Base-by-base conservation (phyloP, 331 rosid genomes). In the Saraca asoca region DNA sequence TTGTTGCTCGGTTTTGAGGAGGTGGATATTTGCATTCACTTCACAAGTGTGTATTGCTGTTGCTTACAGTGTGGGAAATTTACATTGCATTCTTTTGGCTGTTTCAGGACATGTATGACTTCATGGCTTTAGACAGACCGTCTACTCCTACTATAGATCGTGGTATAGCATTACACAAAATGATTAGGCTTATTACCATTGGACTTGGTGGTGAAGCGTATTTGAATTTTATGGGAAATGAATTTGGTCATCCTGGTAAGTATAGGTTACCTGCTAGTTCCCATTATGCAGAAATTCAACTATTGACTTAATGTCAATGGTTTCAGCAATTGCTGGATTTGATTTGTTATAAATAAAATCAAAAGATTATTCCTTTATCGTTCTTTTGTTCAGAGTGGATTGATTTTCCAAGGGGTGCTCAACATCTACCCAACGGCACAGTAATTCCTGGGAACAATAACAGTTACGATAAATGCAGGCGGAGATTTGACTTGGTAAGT, bases 181-280 rank as follows among this genome's bases (percentile, higher is more conserved):
- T 94, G 95, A 94, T 94, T 70, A 86, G 99, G 96, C 97, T 94
- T 72, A 69, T 94, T 72, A 94, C 99, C 15, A 83, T 90, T 85
- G 85, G 97, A 57, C 85, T 94, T 38, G 99, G 97, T 62, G 99
- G 99, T 68, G 96, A 94, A 87, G 99, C 95, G 60, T 94, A 94
- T 75, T 76, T 94, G 71, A 94, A 94, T 80, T 94, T 94, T 79
- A 94, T 90, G 99, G 99, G 99, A 75, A 94, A 94, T 84, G 99
- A 94, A 79, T 94, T 94, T 38, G 99, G 99, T 46, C 99, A 94
- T 79, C 99, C 99, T 51, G 99, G 99, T 90, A 81, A 80, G 79
- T 43, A 24, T 71, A 58, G 57, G 11, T 51, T 60, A 63, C 69
- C 43, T 38, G 34, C 29, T 52, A 49, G 45, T 15, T 72, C 11